Conservation (phyloP, 2,329 filamentous ascomycete species). For the Fusarium sarcochroum region DNA sequence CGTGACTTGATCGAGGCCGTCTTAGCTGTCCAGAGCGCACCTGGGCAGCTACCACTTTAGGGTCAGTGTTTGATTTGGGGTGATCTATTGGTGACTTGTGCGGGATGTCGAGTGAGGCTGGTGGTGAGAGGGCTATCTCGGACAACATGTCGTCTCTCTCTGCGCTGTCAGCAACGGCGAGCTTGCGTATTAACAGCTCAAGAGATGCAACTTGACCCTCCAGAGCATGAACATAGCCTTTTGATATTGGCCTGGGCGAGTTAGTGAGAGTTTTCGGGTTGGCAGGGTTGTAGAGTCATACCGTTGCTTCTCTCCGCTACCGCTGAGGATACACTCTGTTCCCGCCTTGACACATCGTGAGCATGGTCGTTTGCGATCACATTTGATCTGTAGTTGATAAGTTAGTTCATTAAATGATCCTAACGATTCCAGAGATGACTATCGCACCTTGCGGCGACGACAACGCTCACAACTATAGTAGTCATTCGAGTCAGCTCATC, state of each 20-base stretch:
- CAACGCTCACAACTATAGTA: constrained; percentile 59
- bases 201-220: constrained; percentile 63
- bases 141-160: constrained; percentile 60
- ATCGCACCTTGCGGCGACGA: constrained; percentile 58
- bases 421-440: neutral
- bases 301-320: constrained; percentile 60
- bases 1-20: constrained; percentile 57
- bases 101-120: constrained; percentile 32
- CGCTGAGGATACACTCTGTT: constrained; percentile 57
- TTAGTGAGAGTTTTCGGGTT: neutral
- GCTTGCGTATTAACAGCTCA: constrained; percentile 60
- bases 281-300: constrained; percentile 36
- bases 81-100: constrained; percentile 36
- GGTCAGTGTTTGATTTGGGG: constrained; percentile 47
- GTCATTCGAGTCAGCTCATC: constrained; percentile 21
- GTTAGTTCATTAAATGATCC: neutral
- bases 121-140: constrained; percentile 51
- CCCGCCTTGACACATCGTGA: constrained; percentile 61
- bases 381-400: constrained; percentile 61
- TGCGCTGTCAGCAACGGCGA: constrained; percentile 57
- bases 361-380: constrained; percentile 65
- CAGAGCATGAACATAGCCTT: constrained; percentile 62
- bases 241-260: constrained; percentile 58
- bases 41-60: constrained; percentile 52
- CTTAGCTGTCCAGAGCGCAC: constrained; percentile 55